Conservation (phyloP, 345 rosid genomes). For the Brassica cretica region DNA sequence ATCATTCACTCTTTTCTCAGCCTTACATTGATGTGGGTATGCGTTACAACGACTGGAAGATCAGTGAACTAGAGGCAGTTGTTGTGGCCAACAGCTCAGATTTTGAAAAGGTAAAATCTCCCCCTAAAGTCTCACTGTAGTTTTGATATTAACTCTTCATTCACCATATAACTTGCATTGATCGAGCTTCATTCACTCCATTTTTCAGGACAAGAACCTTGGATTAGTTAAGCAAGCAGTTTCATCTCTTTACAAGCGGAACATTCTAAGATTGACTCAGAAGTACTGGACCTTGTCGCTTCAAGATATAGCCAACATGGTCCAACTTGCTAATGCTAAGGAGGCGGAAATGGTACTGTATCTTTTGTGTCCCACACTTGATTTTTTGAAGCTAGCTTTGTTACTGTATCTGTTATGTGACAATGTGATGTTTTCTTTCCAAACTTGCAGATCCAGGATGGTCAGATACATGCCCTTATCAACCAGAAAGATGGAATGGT, state of each 20-base stretch:
- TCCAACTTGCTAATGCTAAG: slow-evolving; percentile 71
- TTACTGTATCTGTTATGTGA: neutral
- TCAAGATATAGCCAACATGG: slow-evolving; percentile 88
- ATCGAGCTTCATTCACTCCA: slow-evolving; percentile 10
- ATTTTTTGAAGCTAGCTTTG: slow-evolving; percentile 21
- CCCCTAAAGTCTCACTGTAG: slow-evolving; percentile 13
- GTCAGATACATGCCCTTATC: slow-evolving; percentile 92
- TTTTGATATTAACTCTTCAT: slow-evolving; percentile 17
- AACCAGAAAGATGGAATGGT: slow-evolving; percentile 99
- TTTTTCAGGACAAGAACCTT: slow-evolving; percentile 81
- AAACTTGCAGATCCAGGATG: slow-evolving; percentile 77
- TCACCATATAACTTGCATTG: slow-evolving; percentile 4
- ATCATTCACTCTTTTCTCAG: slow-evolving; percentile 46
- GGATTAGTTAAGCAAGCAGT: slow-evolving; percentile 93
- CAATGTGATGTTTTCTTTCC: neutral
- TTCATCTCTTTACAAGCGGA: slow-evolving; percentile 89
- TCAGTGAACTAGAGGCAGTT: slow-evolving; percentile 56
- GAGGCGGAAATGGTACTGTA: slow-evolving; percentile 91
- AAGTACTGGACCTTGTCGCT: slow-evolving; percentile 94
- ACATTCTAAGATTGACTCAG: slow-evolving; percentile 94
- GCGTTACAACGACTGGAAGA: slow-evolving; percentile 64
- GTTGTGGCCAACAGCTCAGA: slow-evolving; percentile 54
- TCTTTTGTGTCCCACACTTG: neutral
- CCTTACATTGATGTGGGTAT: slow-evolving; percentile 69
- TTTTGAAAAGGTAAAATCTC: slow-evolving; percentile 61